phyloP scores from a whole-genome alignment of 768 basidiomycete genomes.

The Guyanaporus albipodus region DNA sequence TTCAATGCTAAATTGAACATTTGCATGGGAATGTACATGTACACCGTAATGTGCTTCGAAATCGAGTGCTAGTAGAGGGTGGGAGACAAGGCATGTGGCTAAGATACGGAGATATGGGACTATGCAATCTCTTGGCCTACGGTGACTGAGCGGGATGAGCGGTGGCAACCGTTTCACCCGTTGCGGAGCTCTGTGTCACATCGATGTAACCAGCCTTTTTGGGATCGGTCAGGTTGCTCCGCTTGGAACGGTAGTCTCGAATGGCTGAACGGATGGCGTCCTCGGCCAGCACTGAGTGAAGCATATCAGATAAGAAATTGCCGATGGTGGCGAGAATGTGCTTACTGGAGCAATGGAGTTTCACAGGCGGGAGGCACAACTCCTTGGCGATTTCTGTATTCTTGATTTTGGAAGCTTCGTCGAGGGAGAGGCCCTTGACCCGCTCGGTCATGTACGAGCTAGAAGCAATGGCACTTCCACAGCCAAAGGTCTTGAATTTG shows the following conservation, averaged over 20 bases:
- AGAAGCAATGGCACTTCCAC: conserved; percentile 96
- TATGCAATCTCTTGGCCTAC: conserved; percentile 1
- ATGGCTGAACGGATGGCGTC: conserved; percentile 99
- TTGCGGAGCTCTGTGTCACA: conserved; percentile 54
- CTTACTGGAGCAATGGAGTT: conserved; percentile 91
- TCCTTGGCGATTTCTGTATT: conserved; percentile 99
- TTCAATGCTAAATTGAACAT: conserved; percentile 2
- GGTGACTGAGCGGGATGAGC: conserved; percentile 41
- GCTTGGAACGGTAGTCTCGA: conserved; percentile 90
- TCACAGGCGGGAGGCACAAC: conserved; percentile 91
- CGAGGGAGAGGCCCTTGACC: conserved; percentile 89
- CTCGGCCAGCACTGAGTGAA: conserved; percentile 81
- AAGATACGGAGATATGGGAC: not conserved
- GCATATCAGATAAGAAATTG: conserved; percentile 22
- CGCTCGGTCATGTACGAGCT: conserved; percentile 99
- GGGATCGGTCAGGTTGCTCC: conserved; percentile 46
- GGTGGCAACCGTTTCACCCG: conserved; percentile 52
- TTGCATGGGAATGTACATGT: conserved; percentile 12
- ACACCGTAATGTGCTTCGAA: conserved; percentile 9
- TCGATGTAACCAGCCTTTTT: conserved; percentile 66
- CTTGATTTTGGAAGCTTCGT: conserved; percentile 94
- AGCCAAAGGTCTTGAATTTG: conserved; percentile 99
- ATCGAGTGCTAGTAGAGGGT: conserved; percentile 16
- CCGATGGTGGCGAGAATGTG: conserved; percentile 8
- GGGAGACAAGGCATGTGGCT: not conserved